A percentile compares a stretch with the other conserved stretches of the same genome.
These are phyloP conservation scores for Dissoconium aciculare DNA, from an alignment of 2,329 filamentous ascomycete species.

Conservation along the genomic window DNA sequence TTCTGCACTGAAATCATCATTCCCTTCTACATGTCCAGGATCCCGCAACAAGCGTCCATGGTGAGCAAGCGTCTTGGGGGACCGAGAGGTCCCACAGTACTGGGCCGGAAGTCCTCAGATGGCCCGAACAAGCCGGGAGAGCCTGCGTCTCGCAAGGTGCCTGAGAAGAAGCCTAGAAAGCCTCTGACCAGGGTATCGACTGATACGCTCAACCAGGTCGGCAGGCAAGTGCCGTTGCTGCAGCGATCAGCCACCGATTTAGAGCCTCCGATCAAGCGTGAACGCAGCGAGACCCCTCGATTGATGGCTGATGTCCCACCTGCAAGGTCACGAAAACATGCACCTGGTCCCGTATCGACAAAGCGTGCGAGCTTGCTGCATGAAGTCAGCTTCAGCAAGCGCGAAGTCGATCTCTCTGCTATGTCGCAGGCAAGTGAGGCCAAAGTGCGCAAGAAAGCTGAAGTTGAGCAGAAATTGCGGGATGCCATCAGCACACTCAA, in stretches of 20 bases:
- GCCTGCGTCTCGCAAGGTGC: conserved; percentile 22
- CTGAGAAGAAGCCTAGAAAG: conserved; percentile 29
- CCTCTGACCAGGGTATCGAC: conserved; percentile 49
- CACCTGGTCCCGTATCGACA: conserved; percentile 10
- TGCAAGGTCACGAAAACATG: conserved; percentile 10
- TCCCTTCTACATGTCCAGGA: conserved; percentile 63
- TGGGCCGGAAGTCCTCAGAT: conserved; percentile 33
- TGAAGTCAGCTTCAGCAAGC: conserved; percentile 20
- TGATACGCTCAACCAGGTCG: conserved; percentile 38
- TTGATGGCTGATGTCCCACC: conserved; percentile 34
- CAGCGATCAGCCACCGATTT: conserved; percentile 51
- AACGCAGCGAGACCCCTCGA: conserved; percentile 46
- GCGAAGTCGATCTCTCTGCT: conserved; percentile 41
- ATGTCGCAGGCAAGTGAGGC: conserved; percentile 38
- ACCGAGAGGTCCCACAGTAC: conserved; percentile 45
- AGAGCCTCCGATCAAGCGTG: conserved; percentile 48
- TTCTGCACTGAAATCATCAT: conserved; percentile 71
- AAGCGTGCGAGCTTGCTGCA: conserved; percentile 27
- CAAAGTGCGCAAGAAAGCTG: conserved; percentile 50
- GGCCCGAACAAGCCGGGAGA: conserved; percentile 27
- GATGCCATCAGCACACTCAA: conserved; percentile 60
- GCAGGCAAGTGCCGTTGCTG: conserved; percentile 46
- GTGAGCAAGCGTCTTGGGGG: conserved; percentile 67
- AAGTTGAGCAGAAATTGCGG: conserved; percentile 54
- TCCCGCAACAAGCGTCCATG: conserved; percentile 54